Percentiles rank a stretch among this genome's conserved stretches.
Conservation (phyloP, 345 rosid genomes). For the Atalantia buxifolia region DNA sequence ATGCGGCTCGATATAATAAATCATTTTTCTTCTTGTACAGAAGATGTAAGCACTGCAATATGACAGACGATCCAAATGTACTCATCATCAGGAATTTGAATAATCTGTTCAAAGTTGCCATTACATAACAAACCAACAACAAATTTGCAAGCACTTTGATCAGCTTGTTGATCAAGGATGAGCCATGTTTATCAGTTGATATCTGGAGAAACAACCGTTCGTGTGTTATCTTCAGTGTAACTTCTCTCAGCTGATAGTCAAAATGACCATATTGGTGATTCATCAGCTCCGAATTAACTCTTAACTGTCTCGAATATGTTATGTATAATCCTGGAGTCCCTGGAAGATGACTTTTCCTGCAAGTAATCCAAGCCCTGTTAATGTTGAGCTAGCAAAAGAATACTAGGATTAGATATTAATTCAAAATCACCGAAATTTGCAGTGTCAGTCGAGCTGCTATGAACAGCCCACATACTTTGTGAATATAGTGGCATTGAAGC, state of each 20-base stretch:
- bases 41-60: neutral
- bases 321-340: neutral
- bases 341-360: neutral
- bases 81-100: conserved; percentile 5
- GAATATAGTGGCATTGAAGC: neutral
- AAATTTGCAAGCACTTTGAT: conserved; percentile 9
- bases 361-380: conserved; percentile 9
- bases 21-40: neutral
- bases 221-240: neutral
- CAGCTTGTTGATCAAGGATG: conserved; percentile 13
- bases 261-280: conserved; percentile 5
- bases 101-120: neutral
- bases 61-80: neutral
- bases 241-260: neutral
- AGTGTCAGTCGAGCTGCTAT: neutral
- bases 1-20: conserved; percentile 3
- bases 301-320: neutral
- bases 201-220: neutral
- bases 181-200: neutral
- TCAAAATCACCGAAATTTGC: neutral
- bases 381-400: neutral
- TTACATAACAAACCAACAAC: neutral
- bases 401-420: too few relatives aligned
- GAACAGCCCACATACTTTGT: neutral
- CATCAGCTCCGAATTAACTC: neutral